A percentile compares a stretch with the other conserved stretches of the same genome.
Evolutionary conservation across 805 yeast species (phyloP).

Genomic region (Ogataea pini): DNA sequence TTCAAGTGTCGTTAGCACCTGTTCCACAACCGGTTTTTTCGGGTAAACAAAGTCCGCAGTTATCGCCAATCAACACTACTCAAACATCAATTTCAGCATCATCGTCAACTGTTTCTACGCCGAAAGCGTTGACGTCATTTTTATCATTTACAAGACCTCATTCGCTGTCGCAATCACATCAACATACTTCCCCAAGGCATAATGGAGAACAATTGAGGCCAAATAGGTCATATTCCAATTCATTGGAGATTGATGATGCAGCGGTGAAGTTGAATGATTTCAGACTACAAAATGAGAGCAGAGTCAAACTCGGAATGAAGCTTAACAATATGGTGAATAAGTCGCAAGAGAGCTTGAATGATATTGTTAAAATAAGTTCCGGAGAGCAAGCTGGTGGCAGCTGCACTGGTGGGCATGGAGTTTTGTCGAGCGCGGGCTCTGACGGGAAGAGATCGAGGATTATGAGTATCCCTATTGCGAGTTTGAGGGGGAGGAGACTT

Average conservation of each 20-base stretch:
- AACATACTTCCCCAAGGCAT: background rate
- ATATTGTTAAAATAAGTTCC: background rate
- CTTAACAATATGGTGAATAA: slow-evolving; percentile 26
- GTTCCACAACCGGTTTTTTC: slow-evolving; percentile 6
- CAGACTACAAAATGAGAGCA: slow-evolving; percentile 30
- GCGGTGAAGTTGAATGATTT: slow-evolving; percentile 31
- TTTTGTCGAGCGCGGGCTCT: slow-evolving; percentile 1
- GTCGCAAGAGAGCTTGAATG: slow-evolving; percentile 28
- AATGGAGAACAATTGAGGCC: background rate
- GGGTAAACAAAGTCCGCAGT: slow-evolving; percentile 10
- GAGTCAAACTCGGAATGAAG: slow-evolving; percentile 32
- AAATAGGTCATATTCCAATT: slow-evolving; percentile 13
- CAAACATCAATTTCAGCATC: slow-evolving; percentile 5
- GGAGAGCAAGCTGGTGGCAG: background rate
- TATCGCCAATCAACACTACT: slow-evolving; percentile 13
- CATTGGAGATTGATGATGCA: slow-evolving; percentile 30
- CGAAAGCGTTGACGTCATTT: slow-evolving; percentile 2
- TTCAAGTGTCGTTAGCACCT: background rate
- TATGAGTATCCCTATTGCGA: slow-evolving; percentile 36
- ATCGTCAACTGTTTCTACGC: slow-evolving; percentile 6
- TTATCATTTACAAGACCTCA: slow-evolving; percentile 4
- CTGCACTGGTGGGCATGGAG: background rate
- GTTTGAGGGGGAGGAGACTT: slow-evolving; percentile 26
- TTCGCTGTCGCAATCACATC: slow-evolving; percentile 3
- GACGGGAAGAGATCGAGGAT: slow-evolving; percentile 25